phyloP scores from a whole-genome alignment of 768 basidiomycete species.

The Termitomyces sp. region DNA sequence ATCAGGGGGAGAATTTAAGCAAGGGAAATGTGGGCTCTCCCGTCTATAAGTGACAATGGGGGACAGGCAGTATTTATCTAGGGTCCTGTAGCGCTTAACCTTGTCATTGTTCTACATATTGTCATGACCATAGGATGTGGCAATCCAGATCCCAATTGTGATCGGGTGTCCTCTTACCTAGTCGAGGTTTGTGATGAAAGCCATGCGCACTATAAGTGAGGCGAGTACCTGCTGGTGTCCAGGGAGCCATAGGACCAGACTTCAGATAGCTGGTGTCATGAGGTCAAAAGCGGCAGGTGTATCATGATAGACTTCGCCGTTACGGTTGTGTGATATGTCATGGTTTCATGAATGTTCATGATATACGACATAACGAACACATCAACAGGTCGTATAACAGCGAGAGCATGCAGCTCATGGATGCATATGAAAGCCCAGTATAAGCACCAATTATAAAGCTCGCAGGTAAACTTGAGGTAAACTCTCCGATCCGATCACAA shows the following conservation, averaged over 20 bases:
- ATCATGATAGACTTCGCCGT: background rate
- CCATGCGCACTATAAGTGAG: background rate
- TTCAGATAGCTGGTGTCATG: background rate
- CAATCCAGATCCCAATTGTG: background rate
- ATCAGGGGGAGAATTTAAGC: background rate
- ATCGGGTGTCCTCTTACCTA: background rate
- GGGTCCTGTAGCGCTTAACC: background rate
- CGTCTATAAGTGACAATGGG: background rate
- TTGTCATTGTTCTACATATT: background rate
- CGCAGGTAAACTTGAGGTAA: no score
- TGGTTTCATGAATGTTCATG: background rate
- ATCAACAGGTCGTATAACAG: background rate
- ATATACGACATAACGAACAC: background rate
- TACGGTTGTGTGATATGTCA: background rate
- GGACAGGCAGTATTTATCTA: background rate
- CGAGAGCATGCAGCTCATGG: background rate
- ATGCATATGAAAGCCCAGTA: no score
- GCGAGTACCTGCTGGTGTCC: background rate
- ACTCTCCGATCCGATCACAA: no score
- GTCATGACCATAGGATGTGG: background rate
- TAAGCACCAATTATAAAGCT: no score
- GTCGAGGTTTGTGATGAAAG: background rate
- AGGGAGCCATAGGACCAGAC: background rate
- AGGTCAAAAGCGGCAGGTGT: no score
- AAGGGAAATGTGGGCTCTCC: background rate